These are phyloP conservation scores for Penicillium griseofulvum DNA, from an alignment of 2,329 filamentous ascomycete species.

Conservation along the genomic window DNA sequence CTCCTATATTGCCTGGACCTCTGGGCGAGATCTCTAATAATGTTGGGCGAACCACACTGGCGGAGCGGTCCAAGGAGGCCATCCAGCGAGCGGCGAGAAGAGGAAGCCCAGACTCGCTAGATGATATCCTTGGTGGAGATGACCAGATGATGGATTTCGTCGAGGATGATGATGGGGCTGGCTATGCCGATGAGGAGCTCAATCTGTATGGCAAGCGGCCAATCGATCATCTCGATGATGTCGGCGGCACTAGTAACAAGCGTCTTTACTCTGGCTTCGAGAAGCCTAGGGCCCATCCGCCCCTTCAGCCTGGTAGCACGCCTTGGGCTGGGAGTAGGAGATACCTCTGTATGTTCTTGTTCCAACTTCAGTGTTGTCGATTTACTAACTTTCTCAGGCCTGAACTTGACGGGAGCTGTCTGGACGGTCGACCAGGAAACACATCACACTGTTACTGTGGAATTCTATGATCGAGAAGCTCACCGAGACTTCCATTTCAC, in stretches of 20 bases:
- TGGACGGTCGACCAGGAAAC: conserved; percentile 97
- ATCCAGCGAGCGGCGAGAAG: conserved; percentile 54
- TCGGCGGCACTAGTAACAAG: conserved; percentile 50
- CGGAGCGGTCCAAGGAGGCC: conserved; percentile 57
- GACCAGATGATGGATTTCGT: conserved; percentile 77
- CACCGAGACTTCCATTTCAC: conserved; percentile 97
- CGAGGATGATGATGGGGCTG: conserved; percentile 90
- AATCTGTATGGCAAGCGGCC: conserved; percentile 64
- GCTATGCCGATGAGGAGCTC: conserved; percentile 66
- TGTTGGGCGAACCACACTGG: conserved; percentile 53
- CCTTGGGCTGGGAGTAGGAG: conserved; percentile 93
- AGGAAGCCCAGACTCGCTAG: conserved; percentile 72
- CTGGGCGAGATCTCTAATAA: conserved; percentile 68
- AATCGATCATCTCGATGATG: conserved; percentile 48
- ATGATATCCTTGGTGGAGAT: conserved; percentile 71
- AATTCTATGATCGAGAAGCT: conserved; percentile 93
- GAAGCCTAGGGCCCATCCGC: conserved; percentile 69
- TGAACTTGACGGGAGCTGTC: conserved; percentile 90
- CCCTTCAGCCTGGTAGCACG: conserved; percentile 92
- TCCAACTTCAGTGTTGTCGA: background rate
- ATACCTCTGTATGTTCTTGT: conserved; percentile 65
- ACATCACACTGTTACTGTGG: conserved; percentile 89
- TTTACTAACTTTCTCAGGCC: conserved; percentile 41
- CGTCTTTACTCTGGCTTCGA: conserved; percentile 50
- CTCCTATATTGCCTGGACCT: conserved; percentile 83